phyloP scores from a whole-genome alignment of 2,329 filamentous ascomycete species.

The Dothideomycetidae sp. region DNA sequence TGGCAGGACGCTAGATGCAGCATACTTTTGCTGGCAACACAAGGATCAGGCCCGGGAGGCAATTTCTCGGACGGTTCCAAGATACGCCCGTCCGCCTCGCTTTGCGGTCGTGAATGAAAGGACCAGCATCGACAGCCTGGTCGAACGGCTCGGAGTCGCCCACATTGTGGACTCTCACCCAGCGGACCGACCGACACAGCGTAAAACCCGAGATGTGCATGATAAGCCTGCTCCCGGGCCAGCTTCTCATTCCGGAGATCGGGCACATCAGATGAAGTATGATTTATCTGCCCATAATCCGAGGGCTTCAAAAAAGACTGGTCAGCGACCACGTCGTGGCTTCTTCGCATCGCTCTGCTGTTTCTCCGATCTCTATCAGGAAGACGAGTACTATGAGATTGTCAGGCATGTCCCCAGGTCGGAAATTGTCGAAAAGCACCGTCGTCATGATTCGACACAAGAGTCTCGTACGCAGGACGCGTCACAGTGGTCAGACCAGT shows the following conservation, averaged over 20 bases:
- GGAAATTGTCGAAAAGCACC: not conserved
- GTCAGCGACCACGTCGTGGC: too few species aligned
- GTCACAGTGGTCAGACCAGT: not conserved
- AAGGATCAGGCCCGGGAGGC: constrained; percentile 56
- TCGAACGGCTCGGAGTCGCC: constrained; percentile 52
- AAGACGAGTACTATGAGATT: constrained; percentile 32
- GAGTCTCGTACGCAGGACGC: constrained; percentile 4
- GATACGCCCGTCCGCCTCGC: not conserved
- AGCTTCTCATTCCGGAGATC: too few species aligned
- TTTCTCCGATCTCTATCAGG: constrained; percentile 21
- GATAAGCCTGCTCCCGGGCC: too few species aligned
- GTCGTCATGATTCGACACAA: constrained; percentile 1
- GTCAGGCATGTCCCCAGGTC: constrained; percentile 25
- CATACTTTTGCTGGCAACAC: constrained; percentile 89
- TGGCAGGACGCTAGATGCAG: constrained; percentile 39
- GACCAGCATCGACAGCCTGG: constrained; percentile 74
- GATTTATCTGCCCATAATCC: too few species aligned
- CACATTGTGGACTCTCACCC: not conserved
- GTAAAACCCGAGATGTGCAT: too few species aligned
- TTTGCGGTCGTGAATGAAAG: constrained; percentile 42
- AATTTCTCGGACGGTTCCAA: not conserved
- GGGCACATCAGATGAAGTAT: constrained; percentile 12
- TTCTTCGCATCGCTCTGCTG: constrained; percentile 34
- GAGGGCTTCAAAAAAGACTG: too few species aligned
- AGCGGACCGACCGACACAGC: too few species aligned